Percentiles rank a stretch among this genome's conserved stretches.
These are phyloP conservation scores for Pyrenula massariospora DNA, from an alignment of 495 filamentous ascomycete species.

Conservation along the genomic window DNA sequence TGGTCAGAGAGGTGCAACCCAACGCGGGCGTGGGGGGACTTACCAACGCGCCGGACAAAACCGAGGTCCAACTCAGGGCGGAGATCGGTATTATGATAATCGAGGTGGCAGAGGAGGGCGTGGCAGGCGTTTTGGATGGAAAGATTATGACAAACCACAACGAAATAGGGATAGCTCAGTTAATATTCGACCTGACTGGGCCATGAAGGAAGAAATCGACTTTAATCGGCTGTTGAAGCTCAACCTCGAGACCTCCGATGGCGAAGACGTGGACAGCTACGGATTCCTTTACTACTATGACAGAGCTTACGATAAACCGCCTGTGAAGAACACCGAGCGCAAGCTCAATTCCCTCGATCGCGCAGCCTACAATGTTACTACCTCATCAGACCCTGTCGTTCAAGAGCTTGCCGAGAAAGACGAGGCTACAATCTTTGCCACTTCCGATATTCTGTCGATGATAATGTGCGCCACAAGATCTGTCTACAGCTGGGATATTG, in stretches of 20 bases:
- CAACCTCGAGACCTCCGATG: constrained; percentile 85
- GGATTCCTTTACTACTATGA: constrained; percentile 98
- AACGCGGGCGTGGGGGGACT: constrained; percentile 29
- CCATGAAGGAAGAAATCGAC: constrained; percentile 94
- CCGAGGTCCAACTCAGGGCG: constrained; percentile 49
- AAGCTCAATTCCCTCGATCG: constrained; percentile 81
- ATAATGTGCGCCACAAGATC: constrained; percentile 95
- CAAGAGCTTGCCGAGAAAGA: constrained; percentile 95
- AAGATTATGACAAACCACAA: constrained; percentile 96
- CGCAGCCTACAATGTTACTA: constrained; percentile 95
- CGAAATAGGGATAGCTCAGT: constrained; percentile 91
- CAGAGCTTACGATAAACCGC: constrained; percentile 80
- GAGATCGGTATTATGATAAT: constrained; percentile 53
- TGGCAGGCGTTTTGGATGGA: constrained; percentile 91
- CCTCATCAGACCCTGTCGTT: constrained; percentile 88
- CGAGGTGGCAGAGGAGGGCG: constrained; percentile 42
- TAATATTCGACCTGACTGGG: constrained; percentile 89
- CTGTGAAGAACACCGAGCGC: constrained; percentile 76
- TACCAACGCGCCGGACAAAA: constrained; percentile 47
- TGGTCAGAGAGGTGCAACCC: constrained; percentile 45
- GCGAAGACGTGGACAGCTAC: constrained; percentile 89
- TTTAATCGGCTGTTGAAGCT: constrained; percentile 90
- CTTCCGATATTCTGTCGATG: constrained; percentile 94
- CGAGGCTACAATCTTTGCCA: constrained; percentile 93
- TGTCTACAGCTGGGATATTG: constrained; percentile 95